A percentile compares a stretch with the other conserved stretches of the same genome.
Conservation (phyloP, 495 filamentous ascomycete genomes). For the Ramalina intermedia region DNA sequence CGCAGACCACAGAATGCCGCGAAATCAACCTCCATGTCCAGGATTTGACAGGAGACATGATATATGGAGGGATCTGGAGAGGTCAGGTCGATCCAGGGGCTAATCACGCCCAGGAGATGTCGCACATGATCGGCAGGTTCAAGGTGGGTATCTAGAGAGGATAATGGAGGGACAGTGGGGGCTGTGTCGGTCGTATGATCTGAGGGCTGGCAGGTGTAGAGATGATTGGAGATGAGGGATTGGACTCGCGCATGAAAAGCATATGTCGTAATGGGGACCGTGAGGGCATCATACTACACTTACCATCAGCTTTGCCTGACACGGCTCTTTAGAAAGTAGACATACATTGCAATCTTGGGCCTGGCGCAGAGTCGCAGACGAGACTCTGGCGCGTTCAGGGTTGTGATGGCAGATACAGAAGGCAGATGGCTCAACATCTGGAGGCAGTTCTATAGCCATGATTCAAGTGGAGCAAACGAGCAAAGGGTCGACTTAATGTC, state of each 20-base stretch:
- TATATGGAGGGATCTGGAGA: constrained; percentile 70
- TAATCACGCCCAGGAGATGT: constrained; percentile 56
- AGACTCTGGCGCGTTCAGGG: constrained; percentile 45
- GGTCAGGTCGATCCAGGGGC: constrained; percentile 81
- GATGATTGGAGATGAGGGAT: constrained; percentile 42
- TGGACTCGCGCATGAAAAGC: constrained; percentile 69
- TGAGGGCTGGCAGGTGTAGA: constrained; percentile 26
- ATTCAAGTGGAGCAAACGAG: background rate
- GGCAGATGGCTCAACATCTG: constrained; percentile 40
- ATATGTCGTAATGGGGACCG: constrained; percentile 70
- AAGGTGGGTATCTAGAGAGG: constrained; percentile 56
- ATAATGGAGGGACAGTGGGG: constrained; percentile 54
- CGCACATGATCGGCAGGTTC: constrained; percentile 57
- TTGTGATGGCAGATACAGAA: constrained; percentile 85
- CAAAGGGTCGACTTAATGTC: too few relatives aligned
- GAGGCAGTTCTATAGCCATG: background rate
- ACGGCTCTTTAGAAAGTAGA: constrained; percentile 4
- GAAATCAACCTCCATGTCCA: constrained; percentile 83
- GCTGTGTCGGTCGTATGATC: constrained; percentile 26
- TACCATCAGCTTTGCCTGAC: constrained; percentile 1
- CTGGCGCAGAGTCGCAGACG: constrained; percentile 45
- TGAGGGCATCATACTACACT: constrained; percentile 80
- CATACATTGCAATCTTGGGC: constrained; percentile 46
- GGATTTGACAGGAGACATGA: constrained; percentile 70
- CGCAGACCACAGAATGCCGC: constrained; percentile 85